A percentile compares a stretch with the other conserved stretches of the same genome.
phyloP scores from a whole-genome alignment of 1,284 basidiomycete genomes.

The Sparassis latifolia region DNA sequence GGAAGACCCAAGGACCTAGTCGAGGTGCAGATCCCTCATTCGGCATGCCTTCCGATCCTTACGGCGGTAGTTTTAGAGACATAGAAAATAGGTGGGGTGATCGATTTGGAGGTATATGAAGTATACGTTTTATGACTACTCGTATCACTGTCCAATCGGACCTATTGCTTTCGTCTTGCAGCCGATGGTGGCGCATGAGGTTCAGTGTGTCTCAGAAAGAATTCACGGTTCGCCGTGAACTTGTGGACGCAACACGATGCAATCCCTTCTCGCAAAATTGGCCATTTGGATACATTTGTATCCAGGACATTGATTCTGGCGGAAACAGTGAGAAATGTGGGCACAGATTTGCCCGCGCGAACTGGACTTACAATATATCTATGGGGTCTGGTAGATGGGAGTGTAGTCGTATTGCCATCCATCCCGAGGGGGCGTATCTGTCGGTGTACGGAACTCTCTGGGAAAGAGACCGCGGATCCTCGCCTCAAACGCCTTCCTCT shows the following conservation, averaged over 20 bases:
- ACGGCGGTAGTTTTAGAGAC: slow-evolving; percentile 3
- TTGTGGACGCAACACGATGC: no score
- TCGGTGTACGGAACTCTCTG: slow-evolving; percentile 69
- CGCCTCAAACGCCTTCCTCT: slow-evolving; percentile 68
- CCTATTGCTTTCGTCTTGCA: no score
- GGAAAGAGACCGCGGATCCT: slow-evolving; percentile 82
- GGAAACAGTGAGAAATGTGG: no score
- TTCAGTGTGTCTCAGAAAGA: no score
- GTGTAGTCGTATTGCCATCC: slow-evolving; percentile 83
- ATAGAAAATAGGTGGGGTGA: slow-evolving; percentile 11
- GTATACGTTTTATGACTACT: neutral
- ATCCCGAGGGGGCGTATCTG: slow-evolving; percentile 67
- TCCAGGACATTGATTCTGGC: no score
- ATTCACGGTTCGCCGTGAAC: no score
- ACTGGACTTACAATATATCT: slow-evolving; percentile 5
- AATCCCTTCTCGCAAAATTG: no score
- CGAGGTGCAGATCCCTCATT: slow-evolving; percentile 17
- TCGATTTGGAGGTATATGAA: slow-evolving; percentile 3
- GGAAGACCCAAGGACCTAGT: slow-evolving; percentile 52
- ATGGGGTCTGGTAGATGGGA: slow-evolving; percentile 39
- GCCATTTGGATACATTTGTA: no score
- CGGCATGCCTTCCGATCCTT: slow-evolving; percentile 12
- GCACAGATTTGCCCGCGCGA: no score
- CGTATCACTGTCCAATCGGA: neutral
- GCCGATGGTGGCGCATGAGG: no score